phyloP scores from a whole-genome alignment of 495 filamentous ascomycete species.

The Hyaloscypha bicolor region DNA sequence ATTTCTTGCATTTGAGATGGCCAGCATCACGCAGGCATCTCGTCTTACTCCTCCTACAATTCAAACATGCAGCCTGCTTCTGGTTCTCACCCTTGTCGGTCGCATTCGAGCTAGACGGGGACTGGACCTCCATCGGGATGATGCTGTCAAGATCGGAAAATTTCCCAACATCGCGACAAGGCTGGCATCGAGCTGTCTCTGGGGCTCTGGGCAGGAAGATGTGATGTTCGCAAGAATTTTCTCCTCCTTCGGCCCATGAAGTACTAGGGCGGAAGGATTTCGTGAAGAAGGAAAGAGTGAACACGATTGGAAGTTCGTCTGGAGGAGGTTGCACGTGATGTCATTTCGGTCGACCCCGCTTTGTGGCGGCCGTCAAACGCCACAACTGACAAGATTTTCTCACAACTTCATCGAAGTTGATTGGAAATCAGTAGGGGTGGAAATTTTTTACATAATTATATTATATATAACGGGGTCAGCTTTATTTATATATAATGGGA shows the following conservation, averaged over 20 bases:
- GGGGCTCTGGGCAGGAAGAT: background rate
- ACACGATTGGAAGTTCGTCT: background rate
- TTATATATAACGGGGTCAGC: too few relatives aligned
- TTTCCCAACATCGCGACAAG: constrained; percentile 6
- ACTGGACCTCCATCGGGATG: constrained; percentile 26
- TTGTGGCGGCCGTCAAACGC: background rate
- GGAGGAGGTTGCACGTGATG: background rate
- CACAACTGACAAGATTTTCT: background rate
- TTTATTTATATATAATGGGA: too few relatives aligned
- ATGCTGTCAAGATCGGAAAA: background rate
- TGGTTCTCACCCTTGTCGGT: constrained; percentile 20
- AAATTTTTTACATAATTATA: too few relatives aligned
- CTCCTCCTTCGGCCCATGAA: background rate
- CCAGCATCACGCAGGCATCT: constrained; percentile 58
- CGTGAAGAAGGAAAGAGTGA: background rate
- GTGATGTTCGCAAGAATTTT: background rate
- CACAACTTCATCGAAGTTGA: background rate
- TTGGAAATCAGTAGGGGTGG: too few relatives aligned
- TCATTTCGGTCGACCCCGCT: background rate
- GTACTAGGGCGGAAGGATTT: background rate
- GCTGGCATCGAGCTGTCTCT: background rate
- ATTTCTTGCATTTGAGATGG: constrained; percentile 61
- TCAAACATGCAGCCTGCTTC: constrained; percentile 66
- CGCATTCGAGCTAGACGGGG: constrained; percentile 28
- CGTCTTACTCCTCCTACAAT: constrained; percentile 69